Base-by-base conservation (phyloP, 768 basidiomycete genomes). In the Cyclocybe aegerita region DNA sequence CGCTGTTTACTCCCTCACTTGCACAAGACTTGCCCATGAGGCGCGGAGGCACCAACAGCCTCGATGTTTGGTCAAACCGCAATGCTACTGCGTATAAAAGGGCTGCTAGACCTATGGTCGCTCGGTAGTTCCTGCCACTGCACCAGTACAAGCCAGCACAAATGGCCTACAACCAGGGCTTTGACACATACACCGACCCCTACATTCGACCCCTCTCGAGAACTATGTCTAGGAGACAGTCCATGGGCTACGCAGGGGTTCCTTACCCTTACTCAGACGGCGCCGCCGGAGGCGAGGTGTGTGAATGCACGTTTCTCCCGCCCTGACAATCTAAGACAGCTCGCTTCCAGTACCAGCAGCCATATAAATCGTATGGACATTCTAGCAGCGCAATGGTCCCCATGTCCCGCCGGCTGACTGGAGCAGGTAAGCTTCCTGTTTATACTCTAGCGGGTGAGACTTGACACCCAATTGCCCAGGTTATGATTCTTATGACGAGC, bases 401-500 rank as follows among this genome's bases (percentile, higher is more conserved):
- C 15, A 57, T 73, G 49, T 67, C 62, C 39, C 73, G 71, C 55
- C 72, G 71, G 31, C 55, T 78, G 23, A 69, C 72, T 43, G 68
- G 69, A 46, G 65, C 72, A 61, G 70, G 80, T 81, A 55, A 56
- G 70, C 50, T 15, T 17, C 4, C 9, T n/a, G 9, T 33, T 57
- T 44, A 7, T 32, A 39, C 16, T 1, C 41, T 44, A 48, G 43
- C 37, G 54, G 15, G 29, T 46, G 29, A 52, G 40, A 38, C 11
- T 49, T 14, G 23, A 23, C 23, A 5, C 23, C 3, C 17, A 37
- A 11, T 30, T 47, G 10, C 9, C 52, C 78, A 61, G 64, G 56
- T 15, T 85, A 83, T 62, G 85, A 86, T 50, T 81, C 84, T 54
- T 56, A 76, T 38, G 75, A 72, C 14, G 81, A 84, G 36, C 60